Evolutionary conservation across 345 rosid genomes (phyloP).

Genomic region (Cardamine chenopodiifolia): DNA sequence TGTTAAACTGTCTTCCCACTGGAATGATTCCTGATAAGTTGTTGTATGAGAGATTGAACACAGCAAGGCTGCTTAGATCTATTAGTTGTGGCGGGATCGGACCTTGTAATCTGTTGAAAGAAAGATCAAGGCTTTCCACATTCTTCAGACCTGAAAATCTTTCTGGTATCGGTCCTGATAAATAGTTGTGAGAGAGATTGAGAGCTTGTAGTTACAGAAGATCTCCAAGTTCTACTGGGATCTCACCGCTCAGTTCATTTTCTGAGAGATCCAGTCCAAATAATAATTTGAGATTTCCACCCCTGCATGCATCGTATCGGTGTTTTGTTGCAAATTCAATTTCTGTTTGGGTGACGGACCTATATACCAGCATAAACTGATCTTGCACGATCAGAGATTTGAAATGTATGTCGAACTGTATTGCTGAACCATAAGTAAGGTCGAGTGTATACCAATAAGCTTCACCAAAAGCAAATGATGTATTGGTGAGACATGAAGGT

Average conservation of each 20-base stretch:
- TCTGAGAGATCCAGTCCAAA: conserved; percentile 47
- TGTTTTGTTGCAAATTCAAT: conserved; percentile 16
- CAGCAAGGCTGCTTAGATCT: background rate
- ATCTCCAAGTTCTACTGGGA: conserved; percentile 42
- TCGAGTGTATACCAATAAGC: too few species aligned
- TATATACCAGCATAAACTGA: background rate
- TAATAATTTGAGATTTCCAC: background rate
- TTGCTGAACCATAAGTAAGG: too few species aligned
- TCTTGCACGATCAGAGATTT: background rate
- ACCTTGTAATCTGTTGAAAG: conserved; percentile 29
- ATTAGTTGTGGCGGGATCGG: background rate
- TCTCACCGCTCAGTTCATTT: conserved; percentile 40
- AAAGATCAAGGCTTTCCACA: conserved; percentile 48
- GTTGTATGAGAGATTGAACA: background rate
- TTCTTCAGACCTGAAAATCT: conserved; percentile 30
- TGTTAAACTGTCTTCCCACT: conserved; percentile 1
- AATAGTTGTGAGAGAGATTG: conserved; percentile 44
- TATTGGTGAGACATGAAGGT: conserved; percentile 20
- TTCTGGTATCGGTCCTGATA: conserved; percentile 40
- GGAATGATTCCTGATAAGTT: too few species aligned
- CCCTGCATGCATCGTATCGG: background rate
- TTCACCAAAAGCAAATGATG: background rate
- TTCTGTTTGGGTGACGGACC: background rate
- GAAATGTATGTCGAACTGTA: too few species aligned
- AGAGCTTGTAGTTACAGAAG: conserved; percentile 2